Evolutionary conservation across 208 protist genomes (phyloP).

Genomic region (Crithidia bombi): DNA sequence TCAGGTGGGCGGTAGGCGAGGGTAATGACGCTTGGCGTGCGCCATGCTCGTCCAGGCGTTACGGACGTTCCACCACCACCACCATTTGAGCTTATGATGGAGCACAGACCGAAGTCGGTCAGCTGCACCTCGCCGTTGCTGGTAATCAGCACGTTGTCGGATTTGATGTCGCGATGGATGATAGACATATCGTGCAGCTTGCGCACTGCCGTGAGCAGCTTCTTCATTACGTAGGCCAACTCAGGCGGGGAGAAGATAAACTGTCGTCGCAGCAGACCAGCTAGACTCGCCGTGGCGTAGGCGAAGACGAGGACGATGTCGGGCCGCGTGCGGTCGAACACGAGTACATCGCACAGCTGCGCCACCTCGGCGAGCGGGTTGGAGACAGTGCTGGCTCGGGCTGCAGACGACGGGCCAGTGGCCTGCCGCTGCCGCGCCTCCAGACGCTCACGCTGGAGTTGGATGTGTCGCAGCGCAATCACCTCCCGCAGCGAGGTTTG

Average conservation of each 20-base stretch:
- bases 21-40: conserved; percentile 95
- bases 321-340: conserved; percentile 55
- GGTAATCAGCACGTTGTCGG: conserved; percentile 86
- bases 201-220: conserved; percentile 56
- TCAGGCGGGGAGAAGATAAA: conserved; percentile 65
- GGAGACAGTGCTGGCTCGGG: not conserved
- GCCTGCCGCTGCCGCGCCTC: conserved; percentile 21
- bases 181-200: conserved; percentile 87
- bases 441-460: conserved; percentile 53
- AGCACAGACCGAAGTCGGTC: conserved; percentile 88
- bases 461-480: conserved; percentile 80
- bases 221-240: conserved; percentile 82
- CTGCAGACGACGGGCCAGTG: too few species aligned
- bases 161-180: conserved; percentile 93
- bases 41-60: conserved; percentile 30
- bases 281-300: conserved; percentile 73
- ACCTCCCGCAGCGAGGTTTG: conserved; percentile 89
- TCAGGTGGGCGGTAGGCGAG: conserved; percentile 96
- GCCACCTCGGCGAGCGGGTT: conserved; percentile 75
- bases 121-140: conserved; percentile 69
- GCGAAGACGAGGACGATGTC: conserved; percentile 86
- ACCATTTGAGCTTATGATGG: conserved; percentile 37
- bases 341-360: conserved; percentile 74
- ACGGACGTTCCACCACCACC: not conserved
- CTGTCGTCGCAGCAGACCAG: conserved; percentile 63